Conservation (phyloP, 2,329 filamentous ascomycete species). For the Epichloe gansuensis region DNA sequence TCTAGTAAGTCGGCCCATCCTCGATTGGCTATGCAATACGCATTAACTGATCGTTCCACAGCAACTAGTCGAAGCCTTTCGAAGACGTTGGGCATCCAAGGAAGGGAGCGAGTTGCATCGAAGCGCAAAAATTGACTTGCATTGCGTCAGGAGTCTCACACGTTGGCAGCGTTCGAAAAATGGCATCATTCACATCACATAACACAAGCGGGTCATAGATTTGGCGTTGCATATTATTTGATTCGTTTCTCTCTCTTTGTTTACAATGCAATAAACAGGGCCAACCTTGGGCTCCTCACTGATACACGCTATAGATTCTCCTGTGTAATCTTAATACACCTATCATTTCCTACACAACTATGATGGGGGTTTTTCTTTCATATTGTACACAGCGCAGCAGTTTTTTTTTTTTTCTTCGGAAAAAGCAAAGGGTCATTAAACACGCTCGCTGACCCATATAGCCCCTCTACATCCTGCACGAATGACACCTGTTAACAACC, state of each 20-base stretch:
- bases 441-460: conserved; percentile 78
- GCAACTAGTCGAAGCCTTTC: neutral
- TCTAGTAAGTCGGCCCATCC: conserved; percentile 58
- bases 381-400: too few relatives aligned
- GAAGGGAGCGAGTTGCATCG: neutral
- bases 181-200: neutral
- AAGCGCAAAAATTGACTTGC: conserved; percentile 20
- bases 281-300: neutral
- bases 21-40: too few relatives aligned
- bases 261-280: neutral
- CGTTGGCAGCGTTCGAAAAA: neutral
- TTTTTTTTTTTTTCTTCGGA: neutral
- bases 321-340: neutral
- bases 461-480: conserved; percentile 81
- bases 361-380: too few relatives aligned
- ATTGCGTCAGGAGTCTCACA: neutral
- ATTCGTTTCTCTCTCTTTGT: neutral
- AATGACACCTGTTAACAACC: conserved; percentile 77
- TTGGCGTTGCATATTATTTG: neutral
- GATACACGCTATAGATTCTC: neutral
- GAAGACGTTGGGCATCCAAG: neutral
- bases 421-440: conserved; percentile 28
- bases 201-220: conserved; percentile 1
- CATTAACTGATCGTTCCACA: neutral
- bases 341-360: neutral